These are phyloP conservation scores for Lasiosphaeria ovina DNA, from an alignment of 495 filamentous ascomycete species.

Conservation along the genomic window DNA sequence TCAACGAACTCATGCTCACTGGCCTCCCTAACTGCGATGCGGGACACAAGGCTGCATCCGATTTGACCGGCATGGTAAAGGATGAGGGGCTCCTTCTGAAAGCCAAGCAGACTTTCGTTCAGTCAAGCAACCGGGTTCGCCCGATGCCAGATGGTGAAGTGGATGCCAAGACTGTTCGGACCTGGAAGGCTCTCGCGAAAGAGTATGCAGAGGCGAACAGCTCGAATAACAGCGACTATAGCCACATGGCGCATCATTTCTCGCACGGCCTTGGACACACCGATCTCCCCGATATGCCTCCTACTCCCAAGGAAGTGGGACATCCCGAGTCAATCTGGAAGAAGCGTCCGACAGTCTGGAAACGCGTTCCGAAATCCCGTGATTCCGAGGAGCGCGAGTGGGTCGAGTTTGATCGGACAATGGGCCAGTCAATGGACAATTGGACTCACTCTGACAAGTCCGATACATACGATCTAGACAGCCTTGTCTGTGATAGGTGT, in stretches of 20 bases:
- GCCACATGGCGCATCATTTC: constrained; percentile 7
- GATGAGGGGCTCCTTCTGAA: constrained; percentile 45
- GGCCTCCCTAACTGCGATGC: constrained; percentile 39
- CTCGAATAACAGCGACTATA: not conserved
- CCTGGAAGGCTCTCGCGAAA: constrained; percentile 27
- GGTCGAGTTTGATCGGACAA: constrained; percentile 43
- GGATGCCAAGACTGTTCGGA: constrained; percentile 33
- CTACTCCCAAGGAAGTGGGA: constrained; percentile 40
- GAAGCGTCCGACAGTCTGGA: constrained; percentile 43
- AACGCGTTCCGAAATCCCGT: constrained; percentile 36
- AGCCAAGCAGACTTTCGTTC: constrained; percentile 34
- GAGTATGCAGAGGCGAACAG: constrained; percentile 13
- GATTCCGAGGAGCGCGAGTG: constrained; percentile 36
- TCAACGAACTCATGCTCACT: constrained; percentile 45
- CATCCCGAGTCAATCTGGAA: constrained; percentile 37
- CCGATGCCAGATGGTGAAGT: constrained; percentile 23
- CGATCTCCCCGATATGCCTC: constrained; percentile 21
- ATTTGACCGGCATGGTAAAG: constrained; percentile 41
- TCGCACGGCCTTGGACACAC: constrained; percentile 7
- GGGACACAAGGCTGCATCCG: constrained; percentile 30
- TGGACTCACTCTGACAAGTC: constrained; percentile 20
- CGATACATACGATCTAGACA: constrained; percentile 29
- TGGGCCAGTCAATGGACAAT: constrained; percentile 29
- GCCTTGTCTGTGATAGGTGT: constrained; percentile 35
- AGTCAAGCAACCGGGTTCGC: constrained; percentile 27